Conservation (phyloP, 805 yeast genomes). For the Hanseniaspora valbyensis region DNA sequence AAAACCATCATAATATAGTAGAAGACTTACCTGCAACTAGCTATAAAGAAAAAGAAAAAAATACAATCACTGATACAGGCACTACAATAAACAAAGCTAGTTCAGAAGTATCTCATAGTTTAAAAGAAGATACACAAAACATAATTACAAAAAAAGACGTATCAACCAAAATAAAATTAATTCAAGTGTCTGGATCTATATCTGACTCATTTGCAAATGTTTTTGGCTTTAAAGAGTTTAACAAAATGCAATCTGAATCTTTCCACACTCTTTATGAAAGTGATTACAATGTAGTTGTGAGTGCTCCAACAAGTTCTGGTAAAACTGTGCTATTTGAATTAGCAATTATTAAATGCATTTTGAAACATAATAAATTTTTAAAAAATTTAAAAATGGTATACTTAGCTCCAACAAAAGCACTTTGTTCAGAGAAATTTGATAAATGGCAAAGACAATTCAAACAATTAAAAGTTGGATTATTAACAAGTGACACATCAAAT, state of each 20-base stretch:
- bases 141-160: too few relatives aligned
- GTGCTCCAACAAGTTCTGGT: conserved; percentile 53
- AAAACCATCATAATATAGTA: too few relatives aligned
- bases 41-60: too few relatives aligned
- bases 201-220: too few relatives aligned
- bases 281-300: conserved; percentile 35
- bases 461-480: conserved; percentile 37
- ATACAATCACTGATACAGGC: too few relatives aligned
- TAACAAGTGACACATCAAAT: conserved; percentile 45
- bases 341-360: conserved; percentile 31
- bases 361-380: conserved; percentile 21
- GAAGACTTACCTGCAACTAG: too few relatives aligned
- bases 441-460: conserved; percentile 39
- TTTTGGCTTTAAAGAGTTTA: conserved; percentile 33
- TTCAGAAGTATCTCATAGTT: too few relatives aligned
- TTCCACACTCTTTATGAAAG: conserved; percentile 31
- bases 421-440: conserved; percentile 40
- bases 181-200: too few relatives aligned
- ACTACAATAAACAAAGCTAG: too few relatives aligned
- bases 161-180: too few relatives aligned
- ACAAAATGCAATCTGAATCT: conserved; percentile 41
- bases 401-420: conserved; percentile 51
- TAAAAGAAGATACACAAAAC: too few relatives aligned
- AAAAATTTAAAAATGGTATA: conserved; percentile 33
- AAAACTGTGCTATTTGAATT: conserved; percentile 46